These are phyloP conservation scores for Thelonectria blattea DNA, from an alignment of 2,329 filamentous ascomycete genomes.

Conservation along the genomic window DNA sequence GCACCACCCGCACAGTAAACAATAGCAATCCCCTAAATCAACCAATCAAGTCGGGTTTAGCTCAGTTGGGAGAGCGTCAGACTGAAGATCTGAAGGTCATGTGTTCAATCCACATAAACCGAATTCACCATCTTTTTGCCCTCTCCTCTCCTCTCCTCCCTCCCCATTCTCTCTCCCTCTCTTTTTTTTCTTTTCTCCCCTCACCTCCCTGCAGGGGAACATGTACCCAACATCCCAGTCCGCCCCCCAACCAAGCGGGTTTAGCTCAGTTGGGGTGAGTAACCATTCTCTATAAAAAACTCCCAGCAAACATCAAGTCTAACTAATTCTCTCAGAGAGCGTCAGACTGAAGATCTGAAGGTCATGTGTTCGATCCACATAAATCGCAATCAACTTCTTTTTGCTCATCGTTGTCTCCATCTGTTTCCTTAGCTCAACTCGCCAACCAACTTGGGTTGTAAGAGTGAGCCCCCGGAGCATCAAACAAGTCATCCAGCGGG, in stretches of 20 bases:
- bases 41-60: conserved; percentile 20
- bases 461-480: background rate
- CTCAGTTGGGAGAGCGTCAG: conserved; percentile 25
- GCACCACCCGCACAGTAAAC: background rate
- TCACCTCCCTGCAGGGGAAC: background rate
- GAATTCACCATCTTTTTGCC: background rate
- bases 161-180: background rate
- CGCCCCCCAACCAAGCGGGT: conserved; percentile 10
- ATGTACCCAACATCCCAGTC: background rate
- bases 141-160: background rate
- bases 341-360: conserved; percentile 24
- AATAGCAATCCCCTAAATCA: background rate
- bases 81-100: conserved; percentile 25
- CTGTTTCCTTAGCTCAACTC: background rate
- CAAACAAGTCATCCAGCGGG: conserved; percentile 7
- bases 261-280: conserved; percentile 23
- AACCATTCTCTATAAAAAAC: background rate
- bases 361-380: conserved; percentile 23
- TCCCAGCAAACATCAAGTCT: background rate
- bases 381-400: conserved; percentile 16
- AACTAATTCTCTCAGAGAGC: conserved; percentile 6
- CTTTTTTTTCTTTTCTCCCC: background rate
- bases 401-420: background rate
- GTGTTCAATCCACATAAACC: conserved; percentile 24
- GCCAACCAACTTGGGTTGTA: background rate